A percentile compares a stretch with the other conserved stretches of the same genome.
Evolutionary conservation across 371 early-diverging fungal species (phyloP).

Genomic region (Mucor racemosus): DNA sequence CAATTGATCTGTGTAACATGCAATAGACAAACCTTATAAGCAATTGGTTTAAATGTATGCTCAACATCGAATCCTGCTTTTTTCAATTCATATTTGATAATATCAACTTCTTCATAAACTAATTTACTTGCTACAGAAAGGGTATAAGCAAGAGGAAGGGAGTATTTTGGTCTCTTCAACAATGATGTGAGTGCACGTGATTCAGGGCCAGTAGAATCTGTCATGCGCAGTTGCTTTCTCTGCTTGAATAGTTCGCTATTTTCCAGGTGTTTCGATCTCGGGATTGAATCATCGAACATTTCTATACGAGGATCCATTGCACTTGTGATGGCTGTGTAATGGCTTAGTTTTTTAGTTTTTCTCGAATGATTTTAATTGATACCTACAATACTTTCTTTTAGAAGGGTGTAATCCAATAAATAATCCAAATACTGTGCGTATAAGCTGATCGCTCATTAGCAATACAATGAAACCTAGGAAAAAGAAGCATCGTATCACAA

Average conservation of each 20-base stretch:
- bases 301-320: slow-evolving; percentile 39
- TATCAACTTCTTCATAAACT: slow-evolving; percentile 61
- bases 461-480: slow-evolving; percentile 37
- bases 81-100: slow-evolving; percentile 59
- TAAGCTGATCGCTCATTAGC: slow-evolving; percentile 35
- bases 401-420: slow-evolving; percentile 39
- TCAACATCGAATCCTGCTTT: slow-evolving; percentile 61
- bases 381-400: slow-evolving; percentile 33
- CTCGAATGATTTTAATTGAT: not conserved
- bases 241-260: slow-evolving; percentile 28
- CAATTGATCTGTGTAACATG: slow-evolving; percentile 8
- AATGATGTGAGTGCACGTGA: slow-evolving; percentile 21
- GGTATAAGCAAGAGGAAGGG: slow-evolving; percentile 58
- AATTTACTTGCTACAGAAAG: slow-evolving; percentile 59
- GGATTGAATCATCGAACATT: slow-evolving; percentile 37
- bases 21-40: slow-evolving; percentile 51
- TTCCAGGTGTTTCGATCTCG: slow-evolving; percentile 28
- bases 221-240: slow-evolving; percentile 26
- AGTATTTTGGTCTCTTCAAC: slow-evolving; percentile 46
- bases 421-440: slow-evolving; percentile 27
- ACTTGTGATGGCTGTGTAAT: slow-evolving; percentile 31
- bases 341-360: not conserved
- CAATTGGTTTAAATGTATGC: slow-evolving; percentile 58
- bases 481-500: slow-evolving; percentile 31
- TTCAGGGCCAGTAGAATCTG: slow-evolving; percentile 19